Evolutionary conservation across 306 rosid genomes (phyloP).

Genomic region (Lathyrus sativus): DNA sequence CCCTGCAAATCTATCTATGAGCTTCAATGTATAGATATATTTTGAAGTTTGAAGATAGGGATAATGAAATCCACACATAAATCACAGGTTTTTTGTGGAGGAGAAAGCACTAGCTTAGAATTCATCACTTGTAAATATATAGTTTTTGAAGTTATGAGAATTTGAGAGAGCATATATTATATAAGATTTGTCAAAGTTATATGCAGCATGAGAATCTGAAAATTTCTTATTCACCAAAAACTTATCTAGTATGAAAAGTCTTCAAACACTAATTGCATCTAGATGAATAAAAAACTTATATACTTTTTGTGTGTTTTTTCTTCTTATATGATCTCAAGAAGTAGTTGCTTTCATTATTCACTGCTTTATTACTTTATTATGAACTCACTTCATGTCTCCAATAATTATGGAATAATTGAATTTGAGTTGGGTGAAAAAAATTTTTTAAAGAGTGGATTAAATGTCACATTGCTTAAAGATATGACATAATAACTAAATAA

Average conservation of each 20-base stretch:
- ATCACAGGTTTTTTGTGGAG: conserved; percentile 13
- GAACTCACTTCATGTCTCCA: conserved; percentile 9
- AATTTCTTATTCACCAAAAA: conserved; percentile 18
- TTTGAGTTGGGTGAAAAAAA: background rate
- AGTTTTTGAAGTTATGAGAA: conserved; percentile 29
- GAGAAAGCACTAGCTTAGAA: conserved; percentile 25
- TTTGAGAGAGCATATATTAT: conserved; percentile 12
- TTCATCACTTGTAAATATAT: conserved; percentile 32
- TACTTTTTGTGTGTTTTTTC: background rate
- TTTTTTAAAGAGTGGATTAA: too few relatives aligned
- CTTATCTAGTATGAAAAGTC: conserved; percentile 1
- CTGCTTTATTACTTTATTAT: conserved; percentile 1
- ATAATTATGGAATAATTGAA: conserved; percentile 5
- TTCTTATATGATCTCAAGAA: background rate
- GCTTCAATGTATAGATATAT: conserved; percentile 29
- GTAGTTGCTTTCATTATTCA: background rate
- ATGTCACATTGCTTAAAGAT: too few relatives aligned
- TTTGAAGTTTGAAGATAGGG: conserved; percentile 31
- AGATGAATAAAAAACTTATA: background rate
- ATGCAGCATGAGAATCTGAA: conserved; percentile 6
- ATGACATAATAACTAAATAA: too few relatives aligned
- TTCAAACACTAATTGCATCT: background rate
- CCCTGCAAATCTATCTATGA: conserved; percentile 18
- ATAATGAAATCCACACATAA: conserved; percentile 12
- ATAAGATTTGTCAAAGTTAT: conserved; percentile 25